These are phyloP conservation scores for Eucalyptus erythrocorys DNA, from an alignment of 345 rosid genomes.

Conservation along the genomic window DNA sequence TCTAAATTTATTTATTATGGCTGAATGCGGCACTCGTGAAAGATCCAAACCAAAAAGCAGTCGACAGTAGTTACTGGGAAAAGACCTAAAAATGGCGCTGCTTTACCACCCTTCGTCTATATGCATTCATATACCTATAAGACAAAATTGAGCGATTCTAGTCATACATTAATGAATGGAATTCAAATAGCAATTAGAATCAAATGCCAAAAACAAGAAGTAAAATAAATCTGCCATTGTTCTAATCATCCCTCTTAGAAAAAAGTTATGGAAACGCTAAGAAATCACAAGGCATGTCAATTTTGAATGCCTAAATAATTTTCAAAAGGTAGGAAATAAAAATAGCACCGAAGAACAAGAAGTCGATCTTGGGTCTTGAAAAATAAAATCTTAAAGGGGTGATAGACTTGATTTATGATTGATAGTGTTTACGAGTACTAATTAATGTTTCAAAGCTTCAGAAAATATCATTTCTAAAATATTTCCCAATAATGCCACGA, in stretches of 20 bases:
- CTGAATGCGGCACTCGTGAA: not conserved
- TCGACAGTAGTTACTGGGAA: not conserved
- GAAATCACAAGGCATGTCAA: no score
- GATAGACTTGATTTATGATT: rapidly evolving
- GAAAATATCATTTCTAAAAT: no score
- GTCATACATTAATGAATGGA: no score
- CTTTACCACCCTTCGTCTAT: not conserved
- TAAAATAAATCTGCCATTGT: no score
- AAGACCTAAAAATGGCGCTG: not conserved
- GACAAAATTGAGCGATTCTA: no score
- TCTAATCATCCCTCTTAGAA: no score
- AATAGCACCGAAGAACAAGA: rapidly evolving
- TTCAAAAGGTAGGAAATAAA: no score
- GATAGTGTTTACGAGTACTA: rapidly evolving
- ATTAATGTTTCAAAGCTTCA: no score
- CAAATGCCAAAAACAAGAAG: rapidly evolving
- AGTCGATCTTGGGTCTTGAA: not conserved
- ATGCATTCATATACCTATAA: not conserved
- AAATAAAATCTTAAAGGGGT: not conserved
- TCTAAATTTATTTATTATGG: not conserved
- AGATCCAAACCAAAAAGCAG: not conserved
- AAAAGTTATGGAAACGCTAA: no score
- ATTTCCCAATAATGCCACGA: no score
- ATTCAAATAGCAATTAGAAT: no score
- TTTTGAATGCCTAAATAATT: no score